Conservation (phyloP, 805 yeast genomes). For the Ogataea trehaloabstinens region DNA sequence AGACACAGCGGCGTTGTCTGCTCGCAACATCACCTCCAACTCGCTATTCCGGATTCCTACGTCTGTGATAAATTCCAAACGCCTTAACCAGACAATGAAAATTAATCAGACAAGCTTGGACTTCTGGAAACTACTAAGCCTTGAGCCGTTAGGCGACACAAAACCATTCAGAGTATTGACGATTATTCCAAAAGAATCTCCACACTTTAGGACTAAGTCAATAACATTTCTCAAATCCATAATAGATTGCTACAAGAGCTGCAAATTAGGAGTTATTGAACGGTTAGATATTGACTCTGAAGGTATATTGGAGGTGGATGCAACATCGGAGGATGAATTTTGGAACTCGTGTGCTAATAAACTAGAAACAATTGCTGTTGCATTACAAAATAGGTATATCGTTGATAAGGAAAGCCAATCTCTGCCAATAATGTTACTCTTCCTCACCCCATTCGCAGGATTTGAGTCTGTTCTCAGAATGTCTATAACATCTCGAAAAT, state of each 20-base stretch:
- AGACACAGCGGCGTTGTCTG: slow-evolving; percentile 3
- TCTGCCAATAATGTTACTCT: slow-evolving; percentile 47
- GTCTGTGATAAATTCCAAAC: slow-evolving; percentile 34
- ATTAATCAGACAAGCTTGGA: slow-evolving; percentile 47
- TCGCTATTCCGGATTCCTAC: slow-evolving; percentile 35
- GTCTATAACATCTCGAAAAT: slow-evolving; percentile 45
- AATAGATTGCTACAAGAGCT: slow-evolving; percentile 42
- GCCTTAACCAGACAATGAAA: slow-evolving; percentile 39
- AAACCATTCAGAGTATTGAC: slow-evolving; percentile 55
- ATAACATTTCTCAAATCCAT: slow-evolving; percentile 39
- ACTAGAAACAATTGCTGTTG: slow-evolving; percentile 10
- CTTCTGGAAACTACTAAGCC: slow-evolving; percentile 57
- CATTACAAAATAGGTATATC: slow-evolving; percentile 13
- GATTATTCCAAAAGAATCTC: slow-evolving; percentile 32
- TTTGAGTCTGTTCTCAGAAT: slow-evolving; percentile 46
- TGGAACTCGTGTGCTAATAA: slow-evolving; percentile 24
- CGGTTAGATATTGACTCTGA: slow-evolving; percentile 8
- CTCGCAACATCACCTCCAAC: slow-evolving; percentile 15
- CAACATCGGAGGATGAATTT: slow-evolving; percentile 21
- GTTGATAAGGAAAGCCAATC: slow-evolving; percentile 6
- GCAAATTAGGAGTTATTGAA: slow-evolving; percentile 44
- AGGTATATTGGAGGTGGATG: slow-evolving; percentile 24
- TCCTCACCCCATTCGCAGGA: slow-evolving; percentile 43
- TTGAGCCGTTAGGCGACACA: slow-evolving; percentile 49
- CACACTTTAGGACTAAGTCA: slow-evolving; percentile 29